Conservation (phyloP, 2,329 filamentous ascomycete genomes). For the Cephalotrichum gorgonifer region DNA sequence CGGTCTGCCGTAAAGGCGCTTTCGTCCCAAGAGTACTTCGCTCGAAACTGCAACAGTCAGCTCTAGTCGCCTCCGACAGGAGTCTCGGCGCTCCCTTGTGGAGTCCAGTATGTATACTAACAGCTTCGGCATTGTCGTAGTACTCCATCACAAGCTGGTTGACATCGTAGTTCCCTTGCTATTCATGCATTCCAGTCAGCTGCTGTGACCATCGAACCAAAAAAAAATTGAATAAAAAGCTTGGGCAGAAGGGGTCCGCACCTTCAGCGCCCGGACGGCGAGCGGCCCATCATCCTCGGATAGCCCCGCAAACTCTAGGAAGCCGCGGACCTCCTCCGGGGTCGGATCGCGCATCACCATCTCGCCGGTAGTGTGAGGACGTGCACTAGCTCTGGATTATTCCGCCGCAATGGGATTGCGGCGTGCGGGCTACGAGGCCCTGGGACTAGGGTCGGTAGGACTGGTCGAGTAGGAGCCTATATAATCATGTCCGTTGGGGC, state of each 20-base stretch:
- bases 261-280: slow-evolving; percentile 31
- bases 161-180: slow-evolving; percentile 33
- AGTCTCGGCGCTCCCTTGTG: background rate
- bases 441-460: background rate
- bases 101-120: slow-evolving; percentile 11
- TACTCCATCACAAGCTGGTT: slow-evolving; percentile 40
- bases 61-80: background rate
- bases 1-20: slow-evolving; percentile 39
- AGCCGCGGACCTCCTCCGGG: slow-evolving; percentile 23
- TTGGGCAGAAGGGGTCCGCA: slow-evolving; percentile 11
- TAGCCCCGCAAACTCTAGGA: slow-evolving; percentile 31
- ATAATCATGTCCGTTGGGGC: background rate
- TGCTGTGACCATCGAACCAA: background rate
- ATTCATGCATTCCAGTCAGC: background rate
- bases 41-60: slow-evolving; percentile 25
- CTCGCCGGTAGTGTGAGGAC: background rate
- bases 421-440: background rate
- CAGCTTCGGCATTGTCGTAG: slow-evolving; percentile 33
- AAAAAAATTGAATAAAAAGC: no score
- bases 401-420: background rate
- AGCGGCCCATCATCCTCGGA: slow-evolving; percentile 24
- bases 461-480: background rate
- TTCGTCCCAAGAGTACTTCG: slow-evolving; percentile 47
- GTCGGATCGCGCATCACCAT: slow-evolving; percentile 17
- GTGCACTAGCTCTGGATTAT: background rate